Evolutionary conservation across 2,329 filamentous ascomycete genomes (phyloP).

Genomic region (Pezicula neosporulosa): DNA sequence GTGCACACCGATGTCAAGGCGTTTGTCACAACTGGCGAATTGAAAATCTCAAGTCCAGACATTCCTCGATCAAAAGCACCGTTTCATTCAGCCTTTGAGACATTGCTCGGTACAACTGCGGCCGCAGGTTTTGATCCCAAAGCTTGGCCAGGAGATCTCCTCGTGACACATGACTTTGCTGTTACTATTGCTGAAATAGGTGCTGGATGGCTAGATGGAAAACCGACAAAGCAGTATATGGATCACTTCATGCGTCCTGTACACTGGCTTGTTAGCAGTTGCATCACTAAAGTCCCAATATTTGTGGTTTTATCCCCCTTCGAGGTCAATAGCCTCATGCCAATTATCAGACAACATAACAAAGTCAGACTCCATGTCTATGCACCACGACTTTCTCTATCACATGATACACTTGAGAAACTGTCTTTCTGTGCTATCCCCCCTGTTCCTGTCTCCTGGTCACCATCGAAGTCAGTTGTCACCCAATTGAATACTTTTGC

Average conservation of each 20-base stretch:
- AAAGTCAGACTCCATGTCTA: constrained; percentile 48
- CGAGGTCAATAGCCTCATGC: constrained; percentile 53
- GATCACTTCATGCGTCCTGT: constrained; percentile 51
- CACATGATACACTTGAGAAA: constrained; percentile 37
- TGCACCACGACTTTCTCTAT: constrained; percentile 38
- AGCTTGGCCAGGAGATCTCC: constrained; percentile 35
- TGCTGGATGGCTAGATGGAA: no score
- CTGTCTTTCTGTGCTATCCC: constrained; percentile 42
- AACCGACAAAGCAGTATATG: constrained; percentile 4
- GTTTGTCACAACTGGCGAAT: constrained; percentile 36
- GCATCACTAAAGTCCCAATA: constrained; percentile 14
- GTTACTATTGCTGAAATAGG: no score
- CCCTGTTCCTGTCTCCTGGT: constrained; percentile 4
- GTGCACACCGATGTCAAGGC: constrained; percentile 39
- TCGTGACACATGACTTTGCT: constrained; percentile 49
- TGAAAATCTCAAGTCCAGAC: constrained; percentile 6
- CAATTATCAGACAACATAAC: constrained; percentile 30
- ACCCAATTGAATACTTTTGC: constrained; percentile 61
- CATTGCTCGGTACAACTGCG: constrained; percentile 38
- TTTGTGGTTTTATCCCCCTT: constrained; percentile 53
- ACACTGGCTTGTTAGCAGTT: constrained; percentile 45
- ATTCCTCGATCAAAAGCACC: constrained; percentile 21
- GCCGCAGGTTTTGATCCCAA: constrained; percentile 27
- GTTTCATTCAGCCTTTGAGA: constrained; percentile 42
- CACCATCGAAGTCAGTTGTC: constrained; percentile 13